phyloP scores from a whole-genome alignment of 2,329 filamentous ascomycete genomes.

The Fusarium denticulatum region DNA sequence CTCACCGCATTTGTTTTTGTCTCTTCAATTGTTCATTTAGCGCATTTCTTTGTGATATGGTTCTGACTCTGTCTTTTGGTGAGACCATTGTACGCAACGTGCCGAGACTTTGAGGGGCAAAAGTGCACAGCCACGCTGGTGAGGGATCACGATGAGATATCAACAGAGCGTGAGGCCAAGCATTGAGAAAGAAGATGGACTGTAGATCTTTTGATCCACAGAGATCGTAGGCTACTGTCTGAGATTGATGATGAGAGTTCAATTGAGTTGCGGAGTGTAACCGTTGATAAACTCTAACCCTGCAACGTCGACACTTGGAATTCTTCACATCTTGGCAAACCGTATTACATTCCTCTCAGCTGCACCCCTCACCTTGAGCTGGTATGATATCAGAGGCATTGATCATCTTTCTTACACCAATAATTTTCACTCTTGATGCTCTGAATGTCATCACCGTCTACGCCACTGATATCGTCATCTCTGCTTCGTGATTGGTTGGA shows the following conservation, averaged over 20 bases:
- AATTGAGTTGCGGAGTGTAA: not conserved
- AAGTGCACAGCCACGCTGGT: constrained; percentile 27
- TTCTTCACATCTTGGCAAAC: not conserved
- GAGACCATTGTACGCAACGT: not conserved
- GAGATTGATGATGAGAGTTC: not conserved
- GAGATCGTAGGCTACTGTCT: not conserved
- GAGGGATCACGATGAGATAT: not conserved
- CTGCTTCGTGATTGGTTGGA: constrained; percentile 21
- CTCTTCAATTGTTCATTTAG: not conserved
- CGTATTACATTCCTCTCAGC: not conserved
- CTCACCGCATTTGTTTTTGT: not conserved
- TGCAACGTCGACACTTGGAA: not conserved
- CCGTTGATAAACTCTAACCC: not conserved
- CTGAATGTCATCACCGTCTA: constrained; percentile 3
- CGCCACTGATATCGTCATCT: constrained; percentile 29
- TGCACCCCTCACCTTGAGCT: not conserved
- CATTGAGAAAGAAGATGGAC: not conserved
- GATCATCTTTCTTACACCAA: constrained; percentile 1
- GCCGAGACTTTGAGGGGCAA: constrained; percentile 16
- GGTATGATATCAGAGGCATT: not conserved
- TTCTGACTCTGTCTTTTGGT: not conserved
- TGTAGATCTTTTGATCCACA: not conserved
- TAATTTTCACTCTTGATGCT: not conserved
- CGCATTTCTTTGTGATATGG: constrained; percentile 16
- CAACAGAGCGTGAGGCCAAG: not conserved